phyloP scores from a whole-genome alignment of 441 rosid species.

The Aleurites moluccanus region DNA sequence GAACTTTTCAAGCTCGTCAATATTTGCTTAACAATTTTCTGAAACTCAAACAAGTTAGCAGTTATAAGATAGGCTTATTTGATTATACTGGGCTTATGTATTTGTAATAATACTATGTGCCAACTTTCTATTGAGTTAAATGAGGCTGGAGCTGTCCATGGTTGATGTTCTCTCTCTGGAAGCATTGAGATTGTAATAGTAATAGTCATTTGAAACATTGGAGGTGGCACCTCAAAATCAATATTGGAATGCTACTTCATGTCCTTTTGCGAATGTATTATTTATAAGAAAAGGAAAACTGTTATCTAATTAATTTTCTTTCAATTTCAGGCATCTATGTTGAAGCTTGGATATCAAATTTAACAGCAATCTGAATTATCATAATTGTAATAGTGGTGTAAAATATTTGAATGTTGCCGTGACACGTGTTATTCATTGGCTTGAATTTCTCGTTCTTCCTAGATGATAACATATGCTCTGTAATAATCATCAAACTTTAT shows the following conservation, averaged over 20 bases:
- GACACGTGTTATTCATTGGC: not conserved
- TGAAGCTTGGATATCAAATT: conserved; percentile 9
- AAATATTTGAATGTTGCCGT: not conserved
- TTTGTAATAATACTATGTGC: not conserved
- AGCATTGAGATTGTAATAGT: not conserved
- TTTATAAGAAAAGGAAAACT: conserved; percentile 4
- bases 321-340: conserved; percentile 35
- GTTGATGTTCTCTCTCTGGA: not conserved
- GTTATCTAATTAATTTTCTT: conserved; percentile 4
- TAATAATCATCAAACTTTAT: not conserved
- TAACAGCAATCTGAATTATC: conserved; percentile 2
- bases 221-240: not conserved
- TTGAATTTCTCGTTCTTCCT: not conserved
- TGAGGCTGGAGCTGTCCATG: not conserved
- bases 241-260: not conserved
- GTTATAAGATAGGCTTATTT: not conserved
- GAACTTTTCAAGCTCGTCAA: not conserved
- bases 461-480: not conserved
- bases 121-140: not conserved
- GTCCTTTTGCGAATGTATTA: not conserved
- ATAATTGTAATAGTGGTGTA: not conserved
- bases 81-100: not conserved
- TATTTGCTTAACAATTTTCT: not conserved
- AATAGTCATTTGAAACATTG: not conserved
- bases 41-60: not conserved